Conservation (phyloP, 1,284 basidiomycete genomes). For the Fistulinella cinereoalba region DNA sequence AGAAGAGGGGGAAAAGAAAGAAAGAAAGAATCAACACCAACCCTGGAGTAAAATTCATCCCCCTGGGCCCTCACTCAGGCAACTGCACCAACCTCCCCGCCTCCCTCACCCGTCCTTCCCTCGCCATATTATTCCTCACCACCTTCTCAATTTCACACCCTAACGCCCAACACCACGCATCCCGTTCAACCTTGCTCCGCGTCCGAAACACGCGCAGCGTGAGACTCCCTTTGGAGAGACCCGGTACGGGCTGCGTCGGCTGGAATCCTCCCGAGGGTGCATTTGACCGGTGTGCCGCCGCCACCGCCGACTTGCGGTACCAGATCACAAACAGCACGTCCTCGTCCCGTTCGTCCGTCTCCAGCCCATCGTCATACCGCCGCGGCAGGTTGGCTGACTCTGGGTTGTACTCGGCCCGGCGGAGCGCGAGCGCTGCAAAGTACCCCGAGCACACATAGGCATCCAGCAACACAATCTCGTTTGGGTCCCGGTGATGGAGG, state of each 20-base stretch:
- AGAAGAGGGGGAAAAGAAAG: no score
- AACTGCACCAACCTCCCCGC: slow-evolving; percentile 48
- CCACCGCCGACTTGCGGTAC: slow-evolving; percentile 44
- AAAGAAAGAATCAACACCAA: no score
- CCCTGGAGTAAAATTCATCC: background rate
- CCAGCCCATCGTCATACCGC: slow-evolving; percentile 77
- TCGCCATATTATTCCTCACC: slow-evolving; percentile 50
- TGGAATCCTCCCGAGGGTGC: slow-evolving; percentile 23
- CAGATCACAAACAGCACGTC: slow-evolving; percentile 73
- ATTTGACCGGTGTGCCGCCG: slow-evolving; percentile 14
- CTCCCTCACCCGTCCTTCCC: slow-evolving; percentile 58
- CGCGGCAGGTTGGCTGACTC: slow-evolving; percentile 52
- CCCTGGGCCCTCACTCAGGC: slow-evolving; percentile 3
- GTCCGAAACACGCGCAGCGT: slow-evolving; percentile 69
- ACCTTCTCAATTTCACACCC: slow-evolving; percentile 81
- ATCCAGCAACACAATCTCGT: slow-evolving; percentile 63
- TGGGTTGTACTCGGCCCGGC: slow-evolving; percentile 57
- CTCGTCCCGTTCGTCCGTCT: slow-evolving; percentile 73
- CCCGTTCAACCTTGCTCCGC: slow-evolving; percentile 76
- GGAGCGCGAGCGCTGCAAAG: slow-evolving; percentile 64
- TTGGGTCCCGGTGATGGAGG: slow-evolving; percentile 48
- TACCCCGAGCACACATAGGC: slow-evolving; percentile 78
- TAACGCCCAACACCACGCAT: slow-evolving; percentile 86
- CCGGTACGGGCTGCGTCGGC: slow-evolving; percentile 41
- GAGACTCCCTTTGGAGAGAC: slow-evolving; percentile 54